phyloP scores from a whole-genome alignment of 768 basidiomycete genomes.

The Coprinellus aureogranulatus region DNA sequence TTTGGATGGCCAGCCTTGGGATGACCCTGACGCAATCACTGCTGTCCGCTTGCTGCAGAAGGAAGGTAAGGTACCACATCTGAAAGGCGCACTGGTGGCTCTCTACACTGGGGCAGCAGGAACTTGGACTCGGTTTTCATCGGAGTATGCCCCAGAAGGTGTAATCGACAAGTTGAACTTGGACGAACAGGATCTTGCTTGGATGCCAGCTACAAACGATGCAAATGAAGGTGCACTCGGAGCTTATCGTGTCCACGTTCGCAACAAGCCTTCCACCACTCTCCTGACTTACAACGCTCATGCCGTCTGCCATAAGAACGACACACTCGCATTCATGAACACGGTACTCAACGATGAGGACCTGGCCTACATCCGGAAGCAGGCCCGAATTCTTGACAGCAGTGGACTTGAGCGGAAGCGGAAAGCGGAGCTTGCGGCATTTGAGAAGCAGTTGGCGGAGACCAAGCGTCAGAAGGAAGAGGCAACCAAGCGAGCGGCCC shows the following conservation, averaged over 20 bases:
- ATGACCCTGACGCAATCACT: slow-evolving; percentile 17
- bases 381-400: background rate
- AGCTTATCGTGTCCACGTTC: slow-evolving; percentile 15
- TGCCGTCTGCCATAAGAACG: slow-evolving; percentile 11
- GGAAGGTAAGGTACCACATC: slow-evolving; percentile 14
- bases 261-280: slow-evolving; percentile 11
- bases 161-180: slow-evolving; percentile 20
- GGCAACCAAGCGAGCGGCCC: background rate
- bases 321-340: background rate
- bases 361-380: background rate
- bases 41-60: slow-evolving; percentile 11
- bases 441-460: background rate
- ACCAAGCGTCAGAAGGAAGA: background rate
- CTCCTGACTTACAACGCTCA: slow-evolving; percentile 18
- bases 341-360: background rate
- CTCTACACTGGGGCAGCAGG: slow-evolving; percentile 25
- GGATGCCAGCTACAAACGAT: slow-evolving; percentile 32
- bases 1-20: slow-evolving; percentile 26
- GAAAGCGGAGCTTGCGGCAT: background rate
- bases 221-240: slow-evolving; percentile 30
- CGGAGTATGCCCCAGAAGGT: slow-evolving; percentile 27
- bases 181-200: slow-evolving; percentile 20
- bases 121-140: slow-evolving; percentile 26
- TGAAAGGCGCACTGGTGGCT: slow-evolving; percentile 12
- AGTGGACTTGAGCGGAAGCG: background rate